These are phyloP conservation scores for Fusarium sp. DNA, from an alignment of 2,329 filamentous ascomycete species.

Conservation along the genomic window DNA sequence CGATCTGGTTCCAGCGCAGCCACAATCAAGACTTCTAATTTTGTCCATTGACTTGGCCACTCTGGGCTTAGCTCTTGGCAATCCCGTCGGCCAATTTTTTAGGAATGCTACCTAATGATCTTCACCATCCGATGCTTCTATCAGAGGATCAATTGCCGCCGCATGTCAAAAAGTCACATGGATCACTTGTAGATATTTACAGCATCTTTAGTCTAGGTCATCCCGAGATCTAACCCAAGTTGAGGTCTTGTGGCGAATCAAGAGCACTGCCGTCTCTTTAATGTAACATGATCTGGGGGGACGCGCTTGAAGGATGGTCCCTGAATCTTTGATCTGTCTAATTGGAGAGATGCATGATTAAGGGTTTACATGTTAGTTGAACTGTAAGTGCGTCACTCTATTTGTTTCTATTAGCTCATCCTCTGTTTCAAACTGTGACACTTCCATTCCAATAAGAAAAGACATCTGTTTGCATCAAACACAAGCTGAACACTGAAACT, in stretches of 20 bases:
- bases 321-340: not conserved
- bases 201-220: not conserved
- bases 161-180: not conserved
- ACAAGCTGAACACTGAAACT: conserved; percentile 5
- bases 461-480: conserved; percentile 15
- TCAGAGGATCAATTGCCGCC: conserved; percentile 1
- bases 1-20: not conserved
- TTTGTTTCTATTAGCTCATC: conserved; percentile 20
- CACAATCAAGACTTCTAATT: conserved; percentile 33
- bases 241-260: conserved; percentile 24
- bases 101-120: not conserved
- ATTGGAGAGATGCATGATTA: not conserved
- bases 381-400: not conserved
- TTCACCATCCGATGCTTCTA: not conserved
- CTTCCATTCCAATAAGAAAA: not conserved
- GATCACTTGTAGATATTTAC: not conserved
- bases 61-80: conserved; percentile 28
- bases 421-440: conserved; percentile 32
- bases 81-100: conserved; percentile 4
- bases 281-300: conserved; percentile 25
- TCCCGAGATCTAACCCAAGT: not conserved
- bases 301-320: conserved; percentile 14
- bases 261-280: conserved; percentile 30
- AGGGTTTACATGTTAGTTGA: not conserved
- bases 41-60: conserved; percentile 30